Evolutionary conservation across 805 yeast species (phyloP).

Genomic region (Komagataella populi): DNA sequence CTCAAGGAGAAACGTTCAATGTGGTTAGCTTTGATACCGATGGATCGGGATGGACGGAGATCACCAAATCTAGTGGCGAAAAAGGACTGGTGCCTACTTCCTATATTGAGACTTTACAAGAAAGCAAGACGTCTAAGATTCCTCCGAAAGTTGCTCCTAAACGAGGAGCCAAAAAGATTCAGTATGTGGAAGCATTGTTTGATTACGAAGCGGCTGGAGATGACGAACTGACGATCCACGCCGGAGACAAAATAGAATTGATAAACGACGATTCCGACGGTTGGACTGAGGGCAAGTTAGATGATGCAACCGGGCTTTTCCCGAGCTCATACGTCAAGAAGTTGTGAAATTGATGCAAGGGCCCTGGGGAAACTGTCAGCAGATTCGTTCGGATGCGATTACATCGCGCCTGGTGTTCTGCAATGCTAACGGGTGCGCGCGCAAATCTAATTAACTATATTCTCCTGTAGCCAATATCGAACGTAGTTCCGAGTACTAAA

Average conservation of each 20-base stretch:
- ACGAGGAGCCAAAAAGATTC: constrained; percentile 52
- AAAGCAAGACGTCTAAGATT: constrained; percentile 20
- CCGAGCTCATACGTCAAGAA: constrained; percentile 62
- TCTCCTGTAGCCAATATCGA: background rate
- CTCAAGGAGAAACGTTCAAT: constrained; percentile 44
- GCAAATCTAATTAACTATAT: background rate
- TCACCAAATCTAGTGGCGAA: constrained; percentile 28
- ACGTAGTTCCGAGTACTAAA: background rate
- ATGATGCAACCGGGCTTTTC: constrained; percentile 53
- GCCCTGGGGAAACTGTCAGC: background rate
- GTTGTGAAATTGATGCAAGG: constrained; percentile 2
- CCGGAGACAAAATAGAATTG: constrained; percentile 64
- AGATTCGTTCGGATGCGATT: too few relatives aligned
- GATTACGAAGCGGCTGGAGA: constrained; percentile 68
- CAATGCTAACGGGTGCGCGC: background rate
- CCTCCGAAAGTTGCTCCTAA: constrained; percentile 79
- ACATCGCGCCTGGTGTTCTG: background rate
- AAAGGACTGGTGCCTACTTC: constrained; percentile 80
- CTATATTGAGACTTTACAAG: constrained; percentile 38
- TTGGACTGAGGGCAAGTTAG: constrained; percentile 86
- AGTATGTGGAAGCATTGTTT: constrained; percentile 56
- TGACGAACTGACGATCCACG: constrained; percentile 60
- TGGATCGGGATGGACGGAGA: constrained; percentile 87
- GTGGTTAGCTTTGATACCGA: constrained; percentile 53
- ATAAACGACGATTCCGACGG: constrained; percentile 69